Conservation (phyloP, 345 rosid species). For the Viola odorata region DNA sequence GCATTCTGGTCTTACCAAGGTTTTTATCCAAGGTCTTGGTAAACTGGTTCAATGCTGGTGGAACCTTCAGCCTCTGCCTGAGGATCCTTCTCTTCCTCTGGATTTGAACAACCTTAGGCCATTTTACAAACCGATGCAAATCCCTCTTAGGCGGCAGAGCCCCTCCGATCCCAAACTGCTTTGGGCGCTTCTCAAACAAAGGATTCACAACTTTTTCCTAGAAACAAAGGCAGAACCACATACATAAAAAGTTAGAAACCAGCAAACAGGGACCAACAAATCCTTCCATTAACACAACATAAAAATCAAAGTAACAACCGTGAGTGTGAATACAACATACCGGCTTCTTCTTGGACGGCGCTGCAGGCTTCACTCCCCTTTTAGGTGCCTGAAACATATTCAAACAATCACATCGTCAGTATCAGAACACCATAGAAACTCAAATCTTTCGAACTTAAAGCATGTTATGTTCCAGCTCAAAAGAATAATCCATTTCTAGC, state of each 20-base stretch:
- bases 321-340: neutral
- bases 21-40: conserved; percentile 86
- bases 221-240: neutral
- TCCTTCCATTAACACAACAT: neutral
- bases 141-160: conserved; percentile 81
- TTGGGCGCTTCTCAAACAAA: conserved; percentile 65
- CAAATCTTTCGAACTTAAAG: neutral
- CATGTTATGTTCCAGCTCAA: neutral
- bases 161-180: conserved; percentile 77
- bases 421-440: neutral
- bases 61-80: conserved; percentile 72
- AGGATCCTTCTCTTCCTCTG: conserved; percentile 73
- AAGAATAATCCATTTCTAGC: neutral
- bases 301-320: neutral
- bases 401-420: neutral
- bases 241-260: neutral
- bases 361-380: neutral
- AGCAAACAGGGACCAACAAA: neutral
- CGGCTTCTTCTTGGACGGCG: neutral
- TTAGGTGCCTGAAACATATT: neutral
- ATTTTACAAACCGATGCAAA: conserved; percentile 52
- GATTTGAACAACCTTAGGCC: conserved; percentile 52
- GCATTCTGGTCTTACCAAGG: conserved; percentile 34
- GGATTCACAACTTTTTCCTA: conserved; percentile 60
- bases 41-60: conserved; percentile 69